phyloP scores from a whole-genome alignment of 1,284 basidiomycete genomes.

The Fistulinella cinereoalba region DNA sequence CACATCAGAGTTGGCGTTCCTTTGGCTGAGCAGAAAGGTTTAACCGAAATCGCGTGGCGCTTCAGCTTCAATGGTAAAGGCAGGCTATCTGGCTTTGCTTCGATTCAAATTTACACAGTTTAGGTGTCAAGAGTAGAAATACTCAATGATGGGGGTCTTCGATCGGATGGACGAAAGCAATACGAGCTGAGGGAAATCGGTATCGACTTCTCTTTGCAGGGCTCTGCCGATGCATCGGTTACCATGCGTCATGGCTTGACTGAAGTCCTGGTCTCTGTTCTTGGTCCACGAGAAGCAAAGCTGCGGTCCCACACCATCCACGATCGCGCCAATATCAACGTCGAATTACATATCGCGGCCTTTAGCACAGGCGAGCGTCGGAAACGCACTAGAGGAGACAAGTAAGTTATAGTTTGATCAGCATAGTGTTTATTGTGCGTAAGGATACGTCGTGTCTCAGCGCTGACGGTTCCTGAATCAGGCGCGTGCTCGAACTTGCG shows the following conservation, averaged over 20 bases:
- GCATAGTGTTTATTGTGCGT: not conserved
- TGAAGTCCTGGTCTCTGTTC: conserved; percentile 81
- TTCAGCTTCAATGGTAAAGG: too few relatives aligned
- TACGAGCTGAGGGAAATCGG: conserved; percentile 85
- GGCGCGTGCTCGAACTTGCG: conserved; percentile 86
- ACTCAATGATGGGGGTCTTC: conserved; percentile 83
- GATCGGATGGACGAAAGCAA: conserved; percentile 88
- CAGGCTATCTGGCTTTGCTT: too few relatives aligned
- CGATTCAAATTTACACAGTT: conserved; percentile 1
- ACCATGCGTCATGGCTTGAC: conserved; percentile 88
- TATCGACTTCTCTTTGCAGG: conserved; percentile 76
- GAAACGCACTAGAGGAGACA: conserved; percentile 79
- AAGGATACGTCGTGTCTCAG: too few relatives aligned
- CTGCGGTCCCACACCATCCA: conserved; percentile 72
- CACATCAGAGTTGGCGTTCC: too few relatives aligned
- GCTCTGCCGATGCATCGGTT: conserved; percentile 83
- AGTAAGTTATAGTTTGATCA: conserved; percentile 52
- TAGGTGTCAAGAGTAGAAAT: conserved; percentile 83
- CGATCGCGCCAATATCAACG: conserved; percentile 81
- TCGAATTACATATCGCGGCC: conserved; percentile 80
- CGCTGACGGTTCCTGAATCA: conserved; percentile 33
- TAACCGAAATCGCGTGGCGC: too few relatives aligned
- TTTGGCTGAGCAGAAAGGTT: too few relatives aligned
- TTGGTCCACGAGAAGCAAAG: conserved; percentile 88
- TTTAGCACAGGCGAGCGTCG: conserved; percentile 84